A percentile compares a stretch with the other conserved stretches of the same genome.
Evolutionary conservation across 2,329 filamentous ascomycete species (phyloP).

Genomic region (Neophaeococcomyces aloes): DNA sequence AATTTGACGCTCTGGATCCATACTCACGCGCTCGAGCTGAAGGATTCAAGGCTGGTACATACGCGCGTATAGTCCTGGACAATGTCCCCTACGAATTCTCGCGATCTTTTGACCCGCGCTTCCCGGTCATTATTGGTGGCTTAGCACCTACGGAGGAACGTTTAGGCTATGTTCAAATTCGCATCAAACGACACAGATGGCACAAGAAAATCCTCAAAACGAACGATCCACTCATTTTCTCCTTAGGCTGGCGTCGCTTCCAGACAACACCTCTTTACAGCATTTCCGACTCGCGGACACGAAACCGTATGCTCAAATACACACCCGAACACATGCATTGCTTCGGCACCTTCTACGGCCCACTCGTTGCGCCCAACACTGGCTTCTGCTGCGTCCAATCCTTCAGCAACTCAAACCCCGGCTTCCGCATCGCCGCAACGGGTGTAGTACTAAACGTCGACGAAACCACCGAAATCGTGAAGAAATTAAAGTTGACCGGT

Average conservation of each 20-base stretch:
- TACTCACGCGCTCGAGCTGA: constrained; percentile 73
- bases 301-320: constrained; percentile 98
- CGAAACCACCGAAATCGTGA: constrained; percentile 93
- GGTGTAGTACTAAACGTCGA: constrained; percentile 91
- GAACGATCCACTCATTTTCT: constrained; percentile 94
- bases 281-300: constrained; percentile 82
- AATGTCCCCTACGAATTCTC: constrained; percentile 87
- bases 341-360: constrained; percentile 90
- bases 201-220: constrained; percentile 99
- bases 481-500: constrained; percentile 96
- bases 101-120: constrained; percentile 65
- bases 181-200: constrained; percentile 96
- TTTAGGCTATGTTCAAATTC: constrained; percentile 87
- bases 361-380: constrained; percentile 88
- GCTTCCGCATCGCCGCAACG: constrained; percentile 88
- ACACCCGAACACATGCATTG: constrained; percentile 99
- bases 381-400: constrained; percentile 91
- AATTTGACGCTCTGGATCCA: constrained; percentile 81
- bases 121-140: constrained; percentile 83
- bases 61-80: constrained; percentile 81
- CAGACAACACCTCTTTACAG: constrained; percentile 88
- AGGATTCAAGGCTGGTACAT: constrained; percentile 83
- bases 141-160: constrained; percentile 86
- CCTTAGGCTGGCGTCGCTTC: constrained; percentile 90
- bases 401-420: constrained; percentile 70